These are phyloP conservation scores for Candolleomyces eurysporus DNA, from an alignment of 768 basidiomycete species.

Conservation along the genomic window DNA sequence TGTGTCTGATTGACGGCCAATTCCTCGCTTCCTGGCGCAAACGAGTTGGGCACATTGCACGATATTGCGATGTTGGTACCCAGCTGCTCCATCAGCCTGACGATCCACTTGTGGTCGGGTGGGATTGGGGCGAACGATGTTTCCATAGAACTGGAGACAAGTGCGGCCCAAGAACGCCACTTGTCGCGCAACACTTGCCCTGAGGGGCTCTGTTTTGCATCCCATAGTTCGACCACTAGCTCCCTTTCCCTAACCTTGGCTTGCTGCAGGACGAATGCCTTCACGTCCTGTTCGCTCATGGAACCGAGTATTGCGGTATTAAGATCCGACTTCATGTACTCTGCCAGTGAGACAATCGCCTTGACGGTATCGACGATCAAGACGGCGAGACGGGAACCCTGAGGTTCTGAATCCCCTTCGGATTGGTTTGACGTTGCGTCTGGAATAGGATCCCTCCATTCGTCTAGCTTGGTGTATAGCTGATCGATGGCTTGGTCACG, in stretches of 20 bases:
- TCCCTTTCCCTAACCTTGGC: constrained; percentile 55
- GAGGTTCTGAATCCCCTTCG: not conserved
- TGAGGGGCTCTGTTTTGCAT: constrained; percentile 16
- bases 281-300: constrained; percentile 64
- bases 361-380: constrained; percentile 48
- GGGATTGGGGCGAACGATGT: not conserved
- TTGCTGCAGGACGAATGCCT: constrained; percentile 45
- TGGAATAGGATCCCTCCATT: constrained; percentile 5
- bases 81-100: constrained; percentile 45
- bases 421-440: not conserved
- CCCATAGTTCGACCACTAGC: constrained; percentile 53
- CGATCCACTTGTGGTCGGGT: constrained; percentile 40
- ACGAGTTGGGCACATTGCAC: constrained; percentile 31
- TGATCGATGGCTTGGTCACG: constrained; percentile 55
- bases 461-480: constrained; percentile 25
- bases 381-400: constrained; percentile 35
- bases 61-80: constrained; percentile 36
- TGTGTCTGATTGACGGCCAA: not conserved
- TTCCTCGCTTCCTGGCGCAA: not conserved
- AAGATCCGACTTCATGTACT: constrained; percentile 69
- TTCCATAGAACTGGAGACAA: constrained; percentile 6
- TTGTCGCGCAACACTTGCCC: constrained; percentile 21
- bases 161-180: constrained; percentile 34
- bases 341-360: constrained; percentile 48
- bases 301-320: constrained; percentile 61